Base-by-base conservation (phyloP, 805 yeast genomes). In the Millerago galiae region DNA sequence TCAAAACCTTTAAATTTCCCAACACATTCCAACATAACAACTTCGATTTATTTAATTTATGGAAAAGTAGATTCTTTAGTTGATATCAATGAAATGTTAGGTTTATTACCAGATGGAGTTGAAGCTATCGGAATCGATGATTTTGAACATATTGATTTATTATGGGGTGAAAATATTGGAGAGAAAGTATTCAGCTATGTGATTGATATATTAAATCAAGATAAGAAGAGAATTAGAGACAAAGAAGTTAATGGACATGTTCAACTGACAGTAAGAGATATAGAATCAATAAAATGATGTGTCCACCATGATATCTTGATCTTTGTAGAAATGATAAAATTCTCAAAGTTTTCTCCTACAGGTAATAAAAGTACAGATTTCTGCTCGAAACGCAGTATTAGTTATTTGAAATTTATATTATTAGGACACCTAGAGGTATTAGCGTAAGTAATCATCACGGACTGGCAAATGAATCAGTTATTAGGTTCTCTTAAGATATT, bases 131-230 rank as follows among this genome's bases (percentile, higher is more conserved):
- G 84, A 1, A 74, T 89, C 0, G 70, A 66, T 0, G 66, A 66
- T n/a, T 88, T 89, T 60, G 98, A 90, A 62, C 98, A 90, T 62
- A 67, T 90, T 56, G 98, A 91, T 58, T 76, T 91, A 43, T 63
- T 90, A 13, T 90, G 98, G 98, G 95, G 95, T 9, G 62, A 71
- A 9, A 77, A 80, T 41, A 86, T 83, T 1, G 75, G 68, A 24
- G 49, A 57, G 2, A 49, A 62, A 26, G 79, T 77, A 1, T 67
- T 74, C 37, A 32, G 15, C 1, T 18, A 42, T 28, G 44, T 42
- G 11, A n/a, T 15, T 9, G 10, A 17, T 17, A n/a, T 32, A 17
- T 32, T 32, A n/a, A 28, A 21, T 21, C 24, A 28, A 26, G 28
- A 10, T 8, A 26, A 26, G 28, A 26, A 26, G 9, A 34, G 29